A percentile compares a stretch with the other conserved stretches of the same genome.
Evolutionary conservation across 2,329 filamentous ascomycete genomes (phyloP).

Genomic region (Trichophyton schoenleinii): DNA sequence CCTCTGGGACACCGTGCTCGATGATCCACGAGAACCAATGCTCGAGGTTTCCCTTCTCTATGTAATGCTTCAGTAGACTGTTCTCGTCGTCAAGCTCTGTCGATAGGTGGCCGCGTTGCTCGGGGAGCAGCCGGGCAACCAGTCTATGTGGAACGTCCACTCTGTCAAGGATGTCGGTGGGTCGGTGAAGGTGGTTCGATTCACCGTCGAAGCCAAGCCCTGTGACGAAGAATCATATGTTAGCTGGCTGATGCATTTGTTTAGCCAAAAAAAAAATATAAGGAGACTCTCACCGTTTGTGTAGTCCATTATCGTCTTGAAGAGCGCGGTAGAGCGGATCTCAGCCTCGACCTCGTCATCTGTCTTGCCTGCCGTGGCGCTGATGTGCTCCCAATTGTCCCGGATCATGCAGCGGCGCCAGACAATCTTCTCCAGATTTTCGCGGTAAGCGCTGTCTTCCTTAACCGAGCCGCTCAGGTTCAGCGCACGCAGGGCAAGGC

Average conservation of each 20-base stretch:
- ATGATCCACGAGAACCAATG: conserved; percentile 49
- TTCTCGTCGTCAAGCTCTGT: conserved; percentile 65
- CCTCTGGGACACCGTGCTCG: conserved; percentile 10
- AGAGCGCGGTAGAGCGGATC: conserved; percentile 55
- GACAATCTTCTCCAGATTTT: conserved; percentile 49
- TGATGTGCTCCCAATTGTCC: conserved; percentile 73
- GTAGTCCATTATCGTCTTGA: conserved; percentile 51
- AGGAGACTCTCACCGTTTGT: conserved; percentile 44
- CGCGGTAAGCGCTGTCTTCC: conserved; percentile 43
- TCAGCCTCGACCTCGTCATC: conserved; percentile 54
- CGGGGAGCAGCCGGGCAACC: conserved; percentile 24
- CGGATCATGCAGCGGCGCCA: conserved; percentile 79
- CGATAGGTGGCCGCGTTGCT: conserved; percentile 53
- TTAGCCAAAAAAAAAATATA: conserved; percentile 4
- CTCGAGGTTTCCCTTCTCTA: conserved; percentile 56
- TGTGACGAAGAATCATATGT: conserved; percentile 8
- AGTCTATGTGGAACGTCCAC: conserved; percentile 20
- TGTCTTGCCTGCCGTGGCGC: conserved; percentile 61
- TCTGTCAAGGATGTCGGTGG: conserved; percentile 16
- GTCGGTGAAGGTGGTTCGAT: conserved; percentile 6
- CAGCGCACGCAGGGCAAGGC: conserved; percentile 51
- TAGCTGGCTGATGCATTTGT: conserved; percentile 3
- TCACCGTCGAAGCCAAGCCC: conserved; percentile 11
- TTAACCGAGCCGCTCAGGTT: conserved; percentile 42
- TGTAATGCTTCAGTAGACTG: conserved; percentile 47